These are phyloP conservation scores for Pyrus betulifolia DNA, from an alignment of 306 rosid genomes.

Conservation along the genomic window DNA sequence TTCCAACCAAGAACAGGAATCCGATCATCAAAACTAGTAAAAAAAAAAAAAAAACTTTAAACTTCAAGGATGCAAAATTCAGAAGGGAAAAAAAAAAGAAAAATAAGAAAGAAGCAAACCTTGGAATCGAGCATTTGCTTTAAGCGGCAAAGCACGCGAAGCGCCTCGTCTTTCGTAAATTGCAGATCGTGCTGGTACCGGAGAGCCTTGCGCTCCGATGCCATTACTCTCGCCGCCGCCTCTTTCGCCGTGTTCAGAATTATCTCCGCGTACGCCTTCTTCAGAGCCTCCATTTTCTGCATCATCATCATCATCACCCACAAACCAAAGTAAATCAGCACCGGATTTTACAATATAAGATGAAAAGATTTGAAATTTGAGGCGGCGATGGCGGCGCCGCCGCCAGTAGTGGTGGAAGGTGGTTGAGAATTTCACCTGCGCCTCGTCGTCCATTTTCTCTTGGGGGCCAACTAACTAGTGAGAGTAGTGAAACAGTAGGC, in stretches of 20 bases:
- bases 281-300: conserved; percentile 62
- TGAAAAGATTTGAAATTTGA: neutral
- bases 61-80: neutral
- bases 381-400: neutral
- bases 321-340: neutral
- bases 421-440: conserved; percentile 30
- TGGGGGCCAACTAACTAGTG: neutral
- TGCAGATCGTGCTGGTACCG: conserved; percentile 42
- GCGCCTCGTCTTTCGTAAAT: conserved; percentile 44
- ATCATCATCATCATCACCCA: neutral
- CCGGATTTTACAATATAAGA: neutral
- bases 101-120: conserved; percentile 24
- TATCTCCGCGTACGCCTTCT: conserved; percentile 71
- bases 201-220: conserved; percentile 45
- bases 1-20: neutral
- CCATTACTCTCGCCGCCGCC: conserved; percentile 67
- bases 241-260: conserved; percentile 75
- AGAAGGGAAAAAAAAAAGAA: neutral
- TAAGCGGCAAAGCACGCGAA: conserved; percentile 50
- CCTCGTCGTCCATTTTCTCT: conserved; percentile 31
- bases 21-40: neutral
- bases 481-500: neutral
- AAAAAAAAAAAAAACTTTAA: neutral
- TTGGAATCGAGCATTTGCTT: conserved; percentile 61
- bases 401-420: neutral